Conservation (phyloP, 1,284 basidiomycete genomes). For the Blastosporella zonata region DNA sequence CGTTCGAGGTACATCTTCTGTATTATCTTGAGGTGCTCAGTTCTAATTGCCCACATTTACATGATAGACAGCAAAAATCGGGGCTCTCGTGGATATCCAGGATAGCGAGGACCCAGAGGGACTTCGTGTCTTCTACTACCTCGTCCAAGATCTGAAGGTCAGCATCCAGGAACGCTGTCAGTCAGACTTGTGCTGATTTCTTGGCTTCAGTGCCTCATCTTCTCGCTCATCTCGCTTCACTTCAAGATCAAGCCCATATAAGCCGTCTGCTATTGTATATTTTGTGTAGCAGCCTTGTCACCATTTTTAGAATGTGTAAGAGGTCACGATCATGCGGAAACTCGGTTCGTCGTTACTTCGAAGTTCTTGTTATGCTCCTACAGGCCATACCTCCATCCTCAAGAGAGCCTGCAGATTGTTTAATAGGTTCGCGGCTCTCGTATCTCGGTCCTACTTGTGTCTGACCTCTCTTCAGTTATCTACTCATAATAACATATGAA, state of each 20-base stretch:
- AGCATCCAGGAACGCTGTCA: constrained; percentile 17
- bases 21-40: neutral
- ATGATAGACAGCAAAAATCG: constrained; percentile 92
- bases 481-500: too few species aligned
- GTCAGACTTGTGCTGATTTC: constrained; percentile 3
- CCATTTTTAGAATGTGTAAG: neutral
- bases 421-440: constrained; percentile 27
- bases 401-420: constrained; percentile 39
- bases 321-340: neutral
- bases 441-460: too few species aligned
- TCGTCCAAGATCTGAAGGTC: constrained; percentile 96
- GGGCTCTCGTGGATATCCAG: constrained; percentile 93
- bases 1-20: constrained; percentile 81
- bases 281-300: neutral
- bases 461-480: too few species aligned
- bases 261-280: constrained; percentile 12
- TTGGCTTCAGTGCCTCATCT: constrained; percentile 82
- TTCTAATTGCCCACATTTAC: neutral
- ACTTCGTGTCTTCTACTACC: constrained; percentile 97
- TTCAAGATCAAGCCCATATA: constrained; percentile 99
- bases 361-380: neutral
- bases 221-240: constrained; percentile 95
- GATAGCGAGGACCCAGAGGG: constrained; percentile 98
- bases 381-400: constrained; percentile 21
- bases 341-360: constrained; percentile 11